A percentile compares a stretch with the other conserved stretches of the same genome.
Evolutionary conservation across 164 flowering plant species (phyloP).

Genomic region (grape (Vitis vinifera)): ASM3070453v1 NC_081818.1:13845501-13846000

Average conservation of each 20-base stretch:
- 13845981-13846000: neutral
- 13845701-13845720: neutral
- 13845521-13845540: too few species aligned
- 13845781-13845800: slow-evolving; percentile 92
- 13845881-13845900: slow-evolving; percentile 65
- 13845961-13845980: slow-evolving; percentile 65
- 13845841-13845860: neutral
- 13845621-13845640: too few species aligned
- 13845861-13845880: neutral
- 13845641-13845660: neutral
- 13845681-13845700: too few species aligned
- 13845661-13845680: neutral
- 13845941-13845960: slow-evolving; percentile 97
- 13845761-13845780: slow-evolving; percentile 73
- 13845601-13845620: too few species aligned
- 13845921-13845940: slow-evolving; percentile 75
- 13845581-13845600: too few species aligned
- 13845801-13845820: neutral
- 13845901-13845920: slow-evolving; percentile 85
- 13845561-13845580: too few species aligned
- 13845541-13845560: too few species aligned
- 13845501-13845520: neutral
- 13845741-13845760: slow-evolving; percentile 37
- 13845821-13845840: neutral
- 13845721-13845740: slow-evolving; percentile 65